Evolutionary conservation across 2,329 filamentous ascomycete genomes (phyloP).

Genomic region (Diaporthe sp.): DNA sequence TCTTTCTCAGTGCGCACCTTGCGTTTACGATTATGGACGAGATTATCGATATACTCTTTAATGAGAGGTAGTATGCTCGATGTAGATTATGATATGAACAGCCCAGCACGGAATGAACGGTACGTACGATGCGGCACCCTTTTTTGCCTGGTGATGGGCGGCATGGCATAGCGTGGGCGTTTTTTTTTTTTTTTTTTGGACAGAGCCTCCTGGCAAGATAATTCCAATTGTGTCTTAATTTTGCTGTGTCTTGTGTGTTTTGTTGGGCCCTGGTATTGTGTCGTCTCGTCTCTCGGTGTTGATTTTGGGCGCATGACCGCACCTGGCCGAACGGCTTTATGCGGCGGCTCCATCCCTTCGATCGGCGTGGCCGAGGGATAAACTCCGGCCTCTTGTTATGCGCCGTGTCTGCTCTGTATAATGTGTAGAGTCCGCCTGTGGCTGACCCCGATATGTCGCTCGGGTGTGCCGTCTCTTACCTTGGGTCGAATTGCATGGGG

Average conservation of each 20-base stretch:
- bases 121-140: constrained; percentile 2
- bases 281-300: background rate
- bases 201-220: constrained; percentile 7
- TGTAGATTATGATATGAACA: background rate
- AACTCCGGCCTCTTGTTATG: background rate
- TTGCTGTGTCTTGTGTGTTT: background rate
- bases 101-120: constrained; percentile 5
- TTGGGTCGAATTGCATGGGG: background rate
- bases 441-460: background rate
- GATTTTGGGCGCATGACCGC: background rate
- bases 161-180: constrained; percentile 43
- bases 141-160: constrained; percentile 1
- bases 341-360: background rate
- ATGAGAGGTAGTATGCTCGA: constrained; percentile 44
- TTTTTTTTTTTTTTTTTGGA: too few species aligned
- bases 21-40: constrained; percentile 79
- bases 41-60: constrained; percentile 73
- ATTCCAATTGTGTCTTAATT: background rate
- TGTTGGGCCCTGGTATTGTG: background rate
- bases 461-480: background rate
- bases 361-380: background rate
- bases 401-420: background rate
- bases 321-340: background rate
- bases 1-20: constrained; percentile 66
- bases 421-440: background rate